phyloP scores from a whole-genome alignment of 1,284 basidiomycete genomes.

The Cutaneotrichosporon sp. region DNA sequence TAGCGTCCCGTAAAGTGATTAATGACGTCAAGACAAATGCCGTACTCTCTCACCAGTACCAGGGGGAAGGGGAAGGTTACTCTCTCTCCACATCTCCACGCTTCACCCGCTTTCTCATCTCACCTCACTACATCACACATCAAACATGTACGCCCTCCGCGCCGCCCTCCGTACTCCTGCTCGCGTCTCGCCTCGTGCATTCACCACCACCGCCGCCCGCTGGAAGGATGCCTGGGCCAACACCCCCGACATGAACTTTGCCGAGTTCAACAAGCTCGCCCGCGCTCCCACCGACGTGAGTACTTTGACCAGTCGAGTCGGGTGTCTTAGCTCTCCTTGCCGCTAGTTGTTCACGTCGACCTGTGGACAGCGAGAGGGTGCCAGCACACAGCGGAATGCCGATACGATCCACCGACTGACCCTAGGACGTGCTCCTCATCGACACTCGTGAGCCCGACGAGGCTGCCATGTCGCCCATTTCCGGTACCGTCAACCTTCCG shows the following conservation, averaged over 20 bases:
- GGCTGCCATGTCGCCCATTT: conserved; percentile 85
- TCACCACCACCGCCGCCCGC: conserved; percentile 3
- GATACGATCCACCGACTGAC: conserved; percentile 1
- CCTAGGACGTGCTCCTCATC: conserved; percentile 17
- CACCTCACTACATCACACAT: background rate
- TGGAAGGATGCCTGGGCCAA: conserved; percentile 5
- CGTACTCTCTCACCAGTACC: background rate
- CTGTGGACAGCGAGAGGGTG: no score
- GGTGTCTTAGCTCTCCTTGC: no score
- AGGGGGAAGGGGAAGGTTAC: background rate
- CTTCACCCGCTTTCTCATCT: background rate
- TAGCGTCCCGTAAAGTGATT: background rate
- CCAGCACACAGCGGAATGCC: background rate
- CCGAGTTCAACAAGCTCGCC: conserved; percentile 74
- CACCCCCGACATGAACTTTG: conserved; percentile 64
- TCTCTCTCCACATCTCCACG: background rate
- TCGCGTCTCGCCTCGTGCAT: background rate
- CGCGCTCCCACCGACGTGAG: conserved; percentile 70
- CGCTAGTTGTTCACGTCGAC: no score
- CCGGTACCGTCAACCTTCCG: conserved; percentile 88
- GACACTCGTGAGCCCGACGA: conserved; percentile 88
- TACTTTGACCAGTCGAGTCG: conserved; percentile 15
- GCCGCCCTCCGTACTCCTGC: background rate
- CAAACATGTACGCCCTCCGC: conserved; percentile 7
- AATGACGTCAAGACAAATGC: background rate